Evolutionary conservation across 2,329 filamentous ascomycete genomes (phyloP).

Genomic region (Thelonectria olida): DNA sequence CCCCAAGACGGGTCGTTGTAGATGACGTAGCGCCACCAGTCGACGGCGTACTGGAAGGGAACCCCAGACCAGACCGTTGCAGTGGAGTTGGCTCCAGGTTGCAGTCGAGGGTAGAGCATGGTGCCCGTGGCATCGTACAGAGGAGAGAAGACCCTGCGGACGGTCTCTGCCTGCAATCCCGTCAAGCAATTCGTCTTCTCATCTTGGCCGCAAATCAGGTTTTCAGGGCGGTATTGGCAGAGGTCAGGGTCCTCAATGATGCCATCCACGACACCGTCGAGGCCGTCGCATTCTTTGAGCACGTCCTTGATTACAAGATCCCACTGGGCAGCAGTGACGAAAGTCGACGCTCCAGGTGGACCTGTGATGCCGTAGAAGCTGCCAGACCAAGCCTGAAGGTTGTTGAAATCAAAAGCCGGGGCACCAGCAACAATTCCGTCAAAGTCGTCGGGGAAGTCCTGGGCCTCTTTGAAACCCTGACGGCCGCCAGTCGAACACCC

Average conservation of each 20-base stretch:
- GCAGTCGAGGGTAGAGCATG: slow-evolving; percentile 11
- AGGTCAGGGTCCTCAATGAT: slow-evolving; percentile 57
- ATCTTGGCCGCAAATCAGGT: slow-evolving; percentile 53
- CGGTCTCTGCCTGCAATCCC: slow-evolving; percentile 9
- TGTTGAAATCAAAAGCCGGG: slow-evolving; percentile 56
- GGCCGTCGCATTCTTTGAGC: slow-evolving; percentile 57
- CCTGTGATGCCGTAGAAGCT: slow-evolving; percentile 1
- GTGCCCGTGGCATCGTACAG: slow-evolving; percentile 47
- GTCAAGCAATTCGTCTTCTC: slow-evolving; percentile 41
- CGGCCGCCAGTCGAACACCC: slow-evolving; percentile 70
- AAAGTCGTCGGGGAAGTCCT: slow-evolving; percentile 64
- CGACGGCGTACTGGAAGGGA: slow-evolving; percentile 14
- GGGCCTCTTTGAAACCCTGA: slow-evolving; percentile 63
- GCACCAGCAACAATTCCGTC: slow-evolving; percentile 58
- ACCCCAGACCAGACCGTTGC: slow-evolving; percentile 51
- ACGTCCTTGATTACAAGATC: slow-evolving; percentile 53
- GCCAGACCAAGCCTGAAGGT: slow-evolving; percentile 50
- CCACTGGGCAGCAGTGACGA: slow-evolving; percentile 46
- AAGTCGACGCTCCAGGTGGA: slow-evolving; percentile 14
- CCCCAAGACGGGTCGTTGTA: slow-evolving; percentile 23
- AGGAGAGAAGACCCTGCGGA: slow-evolving; percentile 5
- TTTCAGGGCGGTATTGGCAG: slow-evolving; percentile 54
- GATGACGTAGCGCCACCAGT: slow-evolving; percentile 23
- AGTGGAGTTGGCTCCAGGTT: slow-evolving; percentile 43
- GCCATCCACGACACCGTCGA: slow-evolving; percentile 58